A percentile compares a stretch with the other conserved stretches of the same genome.
phyloP scores from a whole-genome alignment of 2,329 filamentous ascomycete species.

The Colletotrichum aenigma region DNA sequence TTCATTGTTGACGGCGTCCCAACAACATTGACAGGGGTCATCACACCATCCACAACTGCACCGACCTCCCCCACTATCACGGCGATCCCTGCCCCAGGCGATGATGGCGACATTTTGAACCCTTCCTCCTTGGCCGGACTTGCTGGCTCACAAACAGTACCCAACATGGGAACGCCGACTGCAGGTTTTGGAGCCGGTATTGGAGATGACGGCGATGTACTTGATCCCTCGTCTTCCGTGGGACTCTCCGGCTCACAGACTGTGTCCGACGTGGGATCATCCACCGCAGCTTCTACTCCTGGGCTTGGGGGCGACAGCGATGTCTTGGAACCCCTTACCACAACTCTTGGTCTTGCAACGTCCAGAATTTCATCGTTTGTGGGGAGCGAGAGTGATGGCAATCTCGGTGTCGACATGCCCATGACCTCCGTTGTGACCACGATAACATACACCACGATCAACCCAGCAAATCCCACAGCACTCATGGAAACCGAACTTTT shows the following conservation, averaged over 20 bases:
- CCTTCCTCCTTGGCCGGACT: neutral
- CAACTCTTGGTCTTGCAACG: neutral
- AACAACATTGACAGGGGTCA: neutral
- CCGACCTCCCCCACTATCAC: neutral
- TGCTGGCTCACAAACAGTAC: neutral
- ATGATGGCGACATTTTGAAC: neutral
- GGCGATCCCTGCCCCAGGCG: rapidly evolving
- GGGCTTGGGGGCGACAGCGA: neutral
- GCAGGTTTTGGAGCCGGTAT: neutral
- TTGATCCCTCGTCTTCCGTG: neutral
- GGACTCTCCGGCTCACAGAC: neutral
- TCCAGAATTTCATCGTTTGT: rapidly evolving
- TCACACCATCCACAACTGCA: neutral
- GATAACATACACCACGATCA: neutral
- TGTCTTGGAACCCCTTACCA: neutral
- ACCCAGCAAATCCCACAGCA: neutral
- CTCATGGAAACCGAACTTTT: neutral
- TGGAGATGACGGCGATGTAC: neutral
- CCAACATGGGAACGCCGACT: neutral
- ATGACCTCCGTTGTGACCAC: neutral
- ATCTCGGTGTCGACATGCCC: neutral
- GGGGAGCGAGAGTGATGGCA: neutral
- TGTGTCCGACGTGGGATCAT: neutral
- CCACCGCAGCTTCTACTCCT: neutral
- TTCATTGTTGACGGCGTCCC: neutral